Evolutionary conservation across 768 basidiomycete species (phyloP).

Genomic region (Crucibulum laeve): DNA sequence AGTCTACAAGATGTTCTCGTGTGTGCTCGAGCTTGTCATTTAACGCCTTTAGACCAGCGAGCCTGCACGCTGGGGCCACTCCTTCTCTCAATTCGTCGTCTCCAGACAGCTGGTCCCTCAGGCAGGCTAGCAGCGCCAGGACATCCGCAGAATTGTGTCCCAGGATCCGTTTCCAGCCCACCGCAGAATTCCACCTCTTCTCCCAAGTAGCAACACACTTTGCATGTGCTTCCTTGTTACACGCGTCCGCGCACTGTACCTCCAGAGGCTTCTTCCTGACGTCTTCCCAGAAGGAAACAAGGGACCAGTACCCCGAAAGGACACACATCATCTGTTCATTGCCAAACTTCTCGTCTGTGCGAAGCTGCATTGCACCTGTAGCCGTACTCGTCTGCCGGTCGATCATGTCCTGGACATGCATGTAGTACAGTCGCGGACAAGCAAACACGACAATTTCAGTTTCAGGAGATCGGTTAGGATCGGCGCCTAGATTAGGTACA

Average conservation of each 20-base stretch:
- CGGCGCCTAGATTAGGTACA: no score
- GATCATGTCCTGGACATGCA: no score
- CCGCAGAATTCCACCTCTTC: conserved; percentile 26
- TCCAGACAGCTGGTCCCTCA: conserved; percentile 25
- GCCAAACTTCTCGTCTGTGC: conserved; percentile 29
- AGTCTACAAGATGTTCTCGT: conserved; percentile 19
- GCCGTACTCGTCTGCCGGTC: conserved; percentile 21
- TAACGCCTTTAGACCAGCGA: conserved; percentile 23
- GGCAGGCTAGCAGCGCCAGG: conserved; percentile 22
- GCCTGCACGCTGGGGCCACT: conserved; percentile 23
- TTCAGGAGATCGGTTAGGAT: no score
- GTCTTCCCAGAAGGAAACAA: conserved; percentile 31
- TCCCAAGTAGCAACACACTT: conserved; percentile 26
- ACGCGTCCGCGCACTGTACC: conserved; percentile 16
- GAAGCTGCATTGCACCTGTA: conserved; percentile 25
- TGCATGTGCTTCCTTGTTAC: conserved; percentile 16
- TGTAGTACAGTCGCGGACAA: no score
- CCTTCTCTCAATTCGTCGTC: conserved; percentile 26
- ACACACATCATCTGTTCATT: conserved; percentile 30
- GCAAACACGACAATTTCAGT: no score
- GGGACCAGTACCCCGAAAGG: conserved; percentile 30
- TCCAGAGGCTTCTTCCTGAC: conserved; percentile 21
- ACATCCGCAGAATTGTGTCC: conserved; percentile 25
- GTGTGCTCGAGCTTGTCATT: conserved; percentile 12
- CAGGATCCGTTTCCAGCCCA: conserved; percentile 26